These are phyloP conservation scores for Circinella umbellata DNA, from an alignment of 371 early-diverging fungal genomes.

Conservation along the genomic window DNA sequence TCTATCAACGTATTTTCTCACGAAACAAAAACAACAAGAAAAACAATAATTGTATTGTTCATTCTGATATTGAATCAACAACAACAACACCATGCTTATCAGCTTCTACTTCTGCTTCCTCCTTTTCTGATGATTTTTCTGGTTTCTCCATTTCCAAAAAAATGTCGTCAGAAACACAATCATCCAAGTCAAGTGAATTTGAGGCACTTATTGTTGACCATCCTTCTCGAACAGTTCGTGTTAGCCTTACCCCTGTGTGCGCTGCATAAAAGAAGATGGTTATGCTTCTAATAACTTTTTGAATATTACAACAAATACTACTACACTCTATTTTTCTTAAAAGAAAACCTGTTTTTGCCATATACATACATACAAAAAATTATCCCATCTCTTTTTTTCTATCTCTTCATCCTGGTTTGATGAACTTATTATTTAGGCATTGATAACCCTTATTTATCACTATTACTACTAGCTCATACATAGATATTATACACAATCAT, in stretches of 20 bases:
- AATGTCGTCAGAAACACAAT: conserved; percentile 4
- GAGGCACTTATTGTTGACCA: conserved; percentile 18
- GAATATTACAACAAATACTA: background rate
- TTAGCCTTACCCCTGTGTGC: conserved; percentile 15
- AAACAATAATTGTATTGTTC: background rate
- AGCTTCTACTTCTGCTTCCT: conserved; percentile 6
- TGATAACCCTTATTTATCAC: background rate
- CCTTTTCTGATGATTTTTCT: background rate
- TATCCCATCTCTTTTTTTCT: too few relatives aligned
- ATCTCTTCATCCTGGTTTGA: too few relatives aligned
- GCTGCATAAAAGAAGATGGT: conserved; percentile 6
- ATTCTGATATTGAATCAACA: background rate
- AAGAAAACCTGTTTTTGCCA: too few relatives aligned
- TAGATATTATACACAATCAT: background rate
- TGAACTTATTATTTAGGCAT: background rate
- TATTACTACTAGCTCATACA: background rate
- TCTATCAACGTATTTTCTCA: conserved; percentile 3
- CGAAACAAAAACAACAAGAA: background rate
- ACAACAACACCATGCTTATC: conserved; percentile 5
- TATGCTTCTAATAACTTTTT: background rate
- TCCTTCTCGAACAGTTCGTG: conserved; percentile 16
- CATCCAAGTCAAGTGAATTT: conserved; percentile 15
- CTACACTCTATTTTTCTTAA: background rate
- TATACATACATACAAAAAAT: too few relatives aligned
- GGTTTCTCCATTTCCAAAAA: conserved; percentile 8